These are phyloP conservation scores for Coelastrella sp. DNA, from an alignment of 139 green algal species.

Conservation along the genomic window DNA sequence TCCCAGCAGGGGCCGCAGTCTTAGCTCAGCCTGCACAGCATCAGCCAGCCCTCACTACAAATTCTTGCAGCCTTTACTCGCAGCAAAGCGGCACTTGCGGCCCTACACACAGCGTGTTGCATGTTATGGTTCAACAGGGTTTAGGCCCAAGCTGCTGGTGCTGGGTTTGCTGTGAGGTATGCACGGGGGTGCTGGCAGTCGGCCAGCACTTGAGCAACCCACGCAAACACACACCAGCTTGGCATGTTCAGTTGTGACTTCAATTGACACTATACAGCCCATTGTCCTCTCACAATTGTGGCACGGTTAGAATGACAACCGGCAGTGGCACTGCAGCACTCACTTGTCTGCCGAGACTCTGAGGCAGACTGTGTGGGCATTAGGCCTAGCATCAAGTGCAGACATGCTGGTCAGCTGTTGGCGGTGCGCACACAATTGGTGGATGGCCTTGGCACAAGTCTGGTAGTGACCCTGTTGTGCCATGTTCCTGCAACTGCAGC, in stretches of 20 bases:
- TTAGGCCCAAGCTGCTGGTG: not conserved
- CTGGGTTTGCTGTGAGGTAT: slow-evolving; percentile 19
- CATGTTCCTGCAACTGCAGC: not conserved
- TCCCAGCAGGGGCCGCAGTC: too few species aligned
- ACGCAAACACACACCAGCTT: not conserved
- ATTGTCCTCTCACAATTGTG: not conserved
- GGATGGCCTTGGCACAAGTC: too few species aligned
- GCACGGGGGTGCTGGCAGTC: not conserved
- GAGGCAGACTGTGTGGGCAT: too few species aligned
- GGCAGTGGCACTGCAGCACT: too few species aligned
- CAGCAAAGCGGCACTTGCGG: not conserved
- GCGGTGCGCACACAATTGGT: too few species aligned
- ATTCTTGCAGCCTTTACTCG: too few species aligned
- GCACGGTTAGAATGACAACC: too few species aligned
- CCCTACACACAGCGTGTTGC: not conserved
- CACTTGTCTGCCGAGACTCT: too few species aligned
- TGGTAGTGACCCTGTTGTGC: not conserved
- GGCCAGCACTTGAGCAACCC: not conserved
- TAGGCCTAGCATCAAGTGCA: too few species aligned
- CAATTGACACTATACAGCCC: not conserved
- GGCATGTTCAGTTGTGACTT: not conserved
- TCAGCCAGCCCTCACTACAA: too few species aligned
- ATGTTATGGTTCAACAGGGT: not conserved
- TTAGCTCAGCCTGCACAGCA: too few species aligned
- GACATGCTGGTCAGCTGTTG: too few species aligned